Evolutionary conservation across 805 yeast species (phyloP), one percentile per base, ranked within the genome.

Genomic region (Sugiyamaella boreocaroliniensis): DNA sequence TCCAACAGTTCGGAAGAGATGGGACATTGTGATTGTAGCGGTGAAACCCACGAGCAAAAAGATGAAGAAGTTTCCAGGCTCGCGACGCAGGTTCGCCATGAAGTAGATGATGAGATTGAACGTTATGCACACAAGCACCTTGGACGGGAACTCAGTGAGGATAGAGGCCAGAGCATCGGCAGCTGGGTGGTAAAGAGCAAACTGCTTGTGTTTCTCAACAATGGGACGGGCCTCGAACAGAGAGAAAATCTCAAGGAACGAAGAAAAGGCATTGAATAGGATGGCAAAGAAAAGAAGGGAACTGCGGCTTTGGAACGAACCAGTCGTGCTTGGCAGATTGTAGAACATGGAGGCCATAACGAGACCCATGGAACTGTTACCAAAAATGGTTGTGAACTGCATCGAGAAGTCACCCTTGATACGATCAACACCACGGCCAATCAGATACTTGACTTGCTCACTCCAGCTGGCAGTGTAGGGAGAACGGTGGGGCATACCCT

Each of bases 111-210:
- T 63, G 47, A 81, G 60, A 59, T 76, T 75, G 71, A 82, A 81
- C 2, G 69, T 64, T 40, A 79, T 56, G 29, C 76, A 68, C 15
- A 73, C 68, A 11, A 70, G 40, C 16, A 78, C 43, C 61, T 80
- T 79, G 47, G 73, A 63, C 4, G 85, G 86, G 37, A 81, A 57
- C 59, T 82, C 85, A 8, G 84, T 73, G n/a, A 81, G 56, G 52
- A 82, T 73, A 2, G 82, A 77, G 0, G 86, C 82, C 43, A 83
- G 60, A 0, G 87, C 85, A 60, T 83, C 83, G 4, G 87, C 83
- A 50, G 80, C 70, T 11, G 85, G 84, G 56, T 76, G 82, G 58
- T 81, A 81, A 41, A 82, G 63, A 1, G 83, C 80, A 58, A 75
- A 81, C 26, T 74, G 73, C 57, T 76, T 76, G 56, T 81, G 86